Evolutionary conservation across 257 asterid species (phyloP).

Genomic region (Scutellaria baicalensis): DNA sequence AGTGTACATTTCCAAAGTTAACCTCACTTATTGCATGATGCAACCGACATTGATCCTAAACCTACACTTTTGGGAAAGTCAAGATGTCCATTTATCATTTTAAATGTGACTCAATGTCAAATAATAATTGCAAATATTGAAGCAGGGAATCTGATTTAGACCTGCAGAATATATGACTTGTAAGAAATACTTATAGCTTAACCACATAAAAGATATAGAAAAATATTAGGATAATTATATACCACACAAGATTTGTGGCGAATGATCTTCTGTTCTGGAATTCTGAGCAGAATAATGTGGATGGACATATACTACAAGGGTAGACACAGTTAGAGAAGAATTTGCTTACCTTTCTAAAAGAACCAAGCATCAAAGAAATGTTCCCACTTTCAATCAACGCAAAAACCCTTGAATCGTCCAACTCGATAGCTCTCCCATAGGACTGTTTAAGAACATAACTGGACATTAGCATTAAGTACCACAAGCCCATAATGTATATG

Average conservation of each 20-base stretch:
- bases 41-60: neutral
- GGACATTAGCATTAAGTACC: conserved; percentile 11
- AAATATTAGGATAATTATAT: neutral
- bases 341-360: conserved; percentile 63
- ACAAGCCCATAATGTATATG: neutral
- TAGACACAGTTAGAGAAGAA: conserved; percentile 4
- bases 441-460: conserved; percentile 48
- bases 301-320: neutral
- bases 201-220: neutral
- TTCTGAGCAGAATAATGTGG: neutral
- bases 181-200: neutral
- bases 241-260: neutral
- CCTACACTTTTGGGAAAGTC: neutral
- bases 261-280: neutral
- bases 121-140: neutral
- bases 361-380: conserved; percentile 77
- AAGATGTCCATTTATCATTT: neutral
- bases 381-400: conserved; percentile 93
- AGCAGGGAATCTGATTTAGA: neutral
- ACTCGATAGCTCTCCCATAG: conserved; percentile 86
- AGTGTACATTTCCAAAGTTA: neutral
- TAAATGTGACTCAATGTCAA: neutral
- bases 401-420: conserved; percentile 77
- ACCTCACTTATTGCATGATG: neutral
- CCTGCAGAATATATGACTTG: neutral